phyloP scores from a whole-genome alignment of 179 eudicot genomes.

The Silene noctiflora region DNA sequence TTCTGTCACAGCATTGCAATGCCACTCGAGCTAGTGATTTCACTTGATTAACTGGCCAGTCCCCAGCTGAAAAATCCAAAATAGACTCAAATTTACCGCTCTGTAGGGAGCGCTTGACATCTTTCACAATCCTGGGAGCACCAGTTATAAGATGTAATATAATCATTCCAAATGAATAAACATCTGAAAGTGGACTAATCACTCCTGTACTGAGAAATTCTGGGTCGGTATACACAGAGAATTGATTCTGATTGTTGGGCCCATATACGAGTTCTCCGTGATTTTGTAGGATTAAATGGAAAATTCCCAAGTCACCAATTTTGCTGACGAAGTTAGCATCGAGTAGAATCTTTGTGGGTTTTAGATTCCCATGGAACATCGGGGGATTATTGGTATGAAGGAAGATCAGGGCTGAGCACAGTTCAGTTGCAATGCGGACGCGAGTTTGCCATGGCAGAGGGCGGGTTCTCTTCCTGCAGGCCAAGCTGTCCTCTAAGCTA shows the following conservation, averaged over 20 bases:
- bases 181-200: slow-evolving; percentile 52
- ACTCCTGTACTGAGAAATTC: slow-evolving; percentile 53
- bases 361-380: slow-evolving; percentile 64
- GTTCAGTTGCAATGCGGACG: slow-evolving; percentile 53
- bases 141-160: slow-evolving; percentile 61
- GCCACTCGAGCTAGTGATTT: slow-evolving; percentile 51
- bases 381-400: slow-evolving; percentile 54
- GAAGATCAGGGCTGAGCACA: slow-evolving; percentile 68
- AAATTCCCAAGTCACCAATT: slow-evolving; percentile 52
- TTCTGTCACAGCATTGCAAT: slow-evolving; percentile 57
- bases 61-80: slow-evolving; percentile 69
- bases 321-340: slow-evolving; percentile 61
- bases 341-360: slow-evolving; percentile 62
- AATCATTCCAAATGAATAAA: slow-evolving; percentile 77
- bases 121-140: slow-evolving; percentile 42
- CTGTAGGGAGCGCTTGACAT: slow-evolving; percentile 54
- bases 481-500: slow-evolving; percentile 66
- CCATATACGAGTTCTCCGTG: slow-evolving; percentile 15
- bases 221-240: slow-evolving; percentile 55
- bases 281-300: slow-evolving; percentile 34
- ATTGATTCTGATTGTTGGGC: slow-evolving; percentile 27
- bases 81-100: slow-evolving; percentile 38
- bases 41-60: slow-evolving; percentile 62
- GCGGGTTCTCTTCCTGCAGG: slow-evolving; percentile 31
- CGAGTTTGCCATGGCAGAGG: slow-evolving; percentile 72